phyloP scores from a whole-genome alignment of 108 stramenopile genomes.

The Cyclotella kingstonii region DNA sequence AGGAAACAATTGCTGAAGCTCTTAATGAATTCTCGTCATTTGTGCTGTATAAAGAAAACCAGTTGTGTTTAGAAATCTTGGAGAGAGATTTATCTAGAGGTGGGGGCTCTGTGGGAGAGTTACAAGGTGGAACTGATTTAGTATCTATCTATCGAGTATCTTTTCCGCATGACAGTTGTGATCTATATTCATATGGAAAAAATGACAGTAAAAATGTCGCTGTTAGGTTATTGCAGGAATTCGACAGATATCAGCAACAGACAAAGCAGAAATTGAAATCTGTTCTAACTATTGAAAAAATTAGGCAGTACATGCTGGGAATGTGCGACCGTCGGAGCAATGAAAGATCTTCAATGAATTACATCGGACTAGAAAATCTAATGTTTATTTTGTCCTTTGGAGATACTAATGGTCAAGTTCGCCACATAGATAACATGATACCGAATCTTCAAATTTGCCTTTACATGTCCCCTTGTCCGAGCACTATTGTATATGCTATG shows the following conservation, averaged over 20 bases:
- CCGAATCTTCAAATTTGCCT: conserved; percentile 60
- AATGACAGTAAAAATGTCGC: conserved; percentile 23
- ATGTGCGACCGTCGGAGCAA: conserved; percentile 50
- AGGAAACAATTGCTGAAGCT: conserved; percentile 39
- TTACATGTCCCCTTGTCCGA: conserved; percentile 67
- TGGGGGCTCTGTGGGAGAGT: conserved; percentile 45
- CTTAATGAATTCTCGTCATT: conserved; percentile 52
- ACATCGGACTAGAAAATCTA: conserved; percentile 52
- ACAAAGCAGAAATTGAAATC: conserved; percentile 3
- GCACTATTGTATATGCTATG: conserved; percentile 54
- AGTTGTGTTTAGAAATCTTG: conserved; percentile 43
- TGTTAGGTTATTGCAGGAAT: conserved; percentile 18
- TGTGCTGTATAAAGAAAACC: conserved; percentile 41
- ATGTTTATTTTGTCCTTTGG: conserved; percentile 68
- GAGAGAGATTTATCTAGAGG: conserved; percentile 35
- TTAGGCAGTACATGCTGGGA: conserved; percentile 55
- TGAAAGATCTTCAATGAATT: conserved; percentile 12
- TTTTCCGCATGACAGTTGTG: conserved; percentile 17
- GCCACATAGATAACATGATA: conserved; percentile 69
- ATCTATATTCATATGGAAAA: conserved; percentile 8
- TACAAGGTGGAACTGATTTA: conserved; percentile 57
- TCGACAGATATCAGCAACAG: conserved; percentile 29
- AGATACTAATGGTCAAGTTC: conserved; percentile 51
- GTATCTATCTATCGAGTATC: conserved; percentile 58
- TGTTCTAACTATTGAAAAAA: conserved; percentile 41